These are phyloP conservation scores for Sporothrix pseudoabietina DNA, from an alignment of 2,329 filamentous ascomycete genomes.

Conservation along the genomic window DNA sequence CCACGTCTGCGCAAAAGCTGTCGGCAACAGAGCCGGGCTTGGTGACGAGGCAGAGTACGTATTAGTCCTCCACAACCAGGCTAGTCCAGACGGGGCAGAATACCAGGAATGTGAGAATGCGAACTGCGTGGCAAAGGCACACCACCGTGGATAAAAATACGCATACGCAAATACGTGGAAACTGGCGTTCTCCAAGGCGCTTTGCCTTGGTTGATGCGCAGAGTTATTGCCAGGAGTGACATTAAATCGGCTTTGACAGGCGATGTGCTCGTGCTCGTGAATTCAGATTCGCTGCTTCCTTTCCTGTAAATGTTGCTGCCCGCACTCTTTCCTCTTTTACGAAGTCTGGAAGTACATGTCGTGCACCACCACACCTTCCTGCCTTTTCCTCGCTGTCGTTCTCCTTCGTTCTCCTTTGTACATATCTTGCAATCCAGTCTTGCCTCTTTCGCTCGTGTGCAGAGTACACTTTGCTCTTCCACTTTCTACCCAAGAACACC, in stretches of 20 bases:
- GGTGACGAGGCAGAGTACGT: constrained; percentile 28
- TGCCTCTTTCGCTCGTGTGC: background rate
- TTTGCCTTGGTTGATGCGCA: background rate
- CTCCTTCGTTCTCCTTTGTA: background rate
- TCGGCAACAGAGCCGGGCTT: constrained; percentile 2
- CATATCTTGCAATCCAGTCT: background rate
- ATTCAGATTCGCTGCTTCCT: background rate
- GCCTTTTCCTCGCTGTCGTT: background rate
- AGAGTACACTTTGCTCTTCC: background rate
- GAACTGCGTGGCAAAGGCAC: background rate
- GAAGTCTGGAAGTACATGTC: background rate
- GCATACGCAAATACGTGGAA: background rate
- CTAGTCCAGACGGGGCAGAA: constrained; percentile 15
- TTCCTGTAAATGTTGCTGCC: background rate
- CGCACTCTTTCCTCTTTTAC: background rate
- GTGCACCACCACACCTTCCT: background rate
- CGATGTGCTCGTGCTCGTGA: background rate
- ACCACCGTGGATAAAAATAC: background rate
- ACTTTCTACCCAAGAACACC: background rate
- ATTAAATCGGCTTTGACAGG: background rate
- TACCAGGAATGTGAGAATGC: background rate
- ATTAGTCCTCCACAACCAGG: constrained; percentile 20
- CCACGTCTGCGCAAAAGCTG: background rate
- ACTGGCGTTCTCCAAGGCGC: background rate
- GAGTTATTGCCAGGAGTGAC: background rate